Base-by-base conservation (phyloP, 306 rosid species). In the Malus fusca region DNA sequence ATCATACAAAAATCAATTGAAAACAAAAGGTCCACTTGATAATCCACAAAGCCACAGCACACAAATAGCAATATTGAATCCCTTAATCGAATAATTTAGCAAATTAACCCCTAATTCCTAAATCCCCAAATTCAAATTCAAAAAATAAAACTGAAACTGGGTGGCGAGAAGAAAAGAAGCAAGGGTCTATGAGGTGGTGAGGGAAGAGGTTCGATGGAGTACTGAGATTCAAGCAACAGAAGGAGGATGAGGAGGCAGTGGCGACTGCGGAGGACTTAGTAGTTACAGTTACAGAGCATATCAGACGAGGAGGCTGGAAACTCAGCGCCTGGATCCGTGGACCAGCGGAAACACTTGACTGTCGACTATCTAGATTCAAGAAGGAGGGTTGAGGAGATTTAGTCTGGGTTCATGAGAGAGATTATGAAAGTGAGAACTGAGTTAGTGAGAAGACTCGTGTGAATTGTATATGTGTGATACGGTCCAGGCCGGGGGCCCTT, bases 401-500 rank as follows among this genome's bases (percentile, higher is more conserved):
- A 7, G 42, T 37, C 0, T 37, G 0, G 42, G 10, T 7, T 37
- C 42, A 1, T 37, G 42, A 35, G 0, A 35, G 40, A 6, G 9
- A 35, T 35, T 8, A 9, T 35, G 40, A 35, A 35, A 6, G 40
- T 35, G 40, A 37, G 42, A 37, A 37, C 2, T 37, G 42, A 7
- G 42, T 7, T 2, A 35, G 40, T 35, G 40, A 35, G 40, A 35
- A 35, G 9, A 35, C 40, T 2, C 9, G 9, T 35, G 9, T 6
- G 40, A 35, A 35, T 7, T 35, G 40, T 7, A 37, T 37, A 10
- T 0, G 42, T 37, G 10, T 37, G 42, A 37, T 37, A 37, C 0
- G 0, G 0, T 37, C 2, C 0, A 0, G 10, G 42, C 2, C 0
- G 9, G 9, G 10, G 42, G 42, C 42, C 42, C 2, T 37, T 37